Conservation (phyloP, 352 stramenopile genomes). For the Pythium monospermum region DNA sequence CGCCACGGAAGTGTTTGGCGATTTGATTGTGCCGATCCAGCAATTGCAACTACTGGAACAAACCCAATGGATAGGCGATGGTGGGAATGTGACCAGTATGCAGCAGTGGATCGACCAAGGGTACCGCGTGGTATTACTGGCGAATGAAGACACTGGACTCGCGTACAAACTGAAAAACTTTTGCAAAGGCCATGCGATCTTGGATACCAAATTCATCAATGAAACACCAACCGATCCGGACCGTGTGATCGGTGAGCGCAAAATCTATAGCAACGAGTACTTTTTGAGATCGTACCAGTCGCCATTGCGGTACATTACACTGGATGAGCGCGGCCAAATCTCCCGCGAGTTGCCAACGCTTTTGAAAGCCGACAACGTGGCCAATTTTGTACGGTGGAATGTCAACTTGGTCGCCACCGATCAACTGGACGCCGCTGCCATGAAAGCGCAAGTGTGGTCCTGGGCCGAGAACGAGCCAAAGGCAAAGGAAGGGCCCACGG, state of each 20-base stretch:
- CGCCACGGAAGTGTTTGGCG: conserved; percentile 42
- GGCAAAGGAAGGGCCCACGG: not conserved
- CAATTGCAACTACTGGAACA: conserved; percentile 28
- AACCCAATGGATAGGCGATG: conserved; percentile 12
- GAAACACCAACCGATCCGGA: not conserved
- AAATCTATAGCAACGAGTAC: not conserved
- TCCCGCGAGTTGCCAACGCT: conserved; percentile 14
- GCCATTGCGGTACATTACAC: not conserved
- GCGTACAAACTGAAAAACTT: not conserved
- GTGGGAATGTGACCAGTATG: not conserved
- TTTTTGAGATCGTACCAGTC: conserved; percentile 1
- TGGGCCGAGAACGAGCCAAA: conserved; percentile 53
- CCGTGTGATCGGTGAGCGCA: not conserved
- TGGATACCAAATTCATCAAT: not conserved
- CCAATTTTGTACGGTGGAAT: conserved; percentile 41
- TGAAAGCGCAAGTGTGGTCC: conserved; percentile 57
- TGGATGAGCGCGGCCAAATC: not conserved
- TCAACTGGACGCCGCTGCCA: conserved; percentile 36
- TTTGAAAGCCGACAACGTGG: conserved; percentile 36
- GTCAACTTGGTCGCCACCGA: conserved; percentile 61
- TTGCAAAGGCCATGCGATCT: not conserved
- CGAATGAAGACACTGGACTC: not conserved
- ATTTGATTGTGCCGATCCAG: conserved; percentile 29
- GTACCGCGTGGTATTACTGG: not conserved
- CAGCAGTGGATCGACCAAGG: conserved; percentile 6